phyloP scores from a whole-genome alignment of 192 early-diverging fungal species.

The Umbelopsis isabellina region DNA sequence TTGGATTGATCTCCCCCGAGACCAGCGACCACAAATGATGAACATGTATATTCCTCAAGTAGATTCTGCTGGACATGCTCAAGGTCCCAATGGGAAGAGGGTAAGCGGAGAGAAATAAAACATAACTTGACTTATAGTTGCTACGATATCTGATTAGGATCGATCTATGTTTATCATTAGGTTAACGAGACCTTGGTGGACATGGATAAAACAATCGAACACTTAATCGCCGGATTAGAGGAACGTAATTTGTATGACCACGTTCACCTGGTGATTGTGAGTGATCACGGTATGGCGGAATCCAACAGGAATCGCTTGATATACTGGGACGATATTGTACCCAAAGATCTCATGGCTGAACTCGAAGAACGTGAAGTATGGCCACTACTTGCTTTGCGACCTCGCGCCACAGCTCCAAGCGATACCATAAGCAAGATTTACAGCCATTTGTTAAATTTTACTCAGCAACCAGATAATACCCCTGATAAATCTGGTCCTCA shows the following conservation, averaged over 20 bases:
- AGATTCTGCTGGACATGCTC: constrained; percentile 75
- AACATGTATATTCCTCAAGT: constrained; percentile 82
- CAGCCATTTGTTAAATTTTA: constrained; percentile 45
- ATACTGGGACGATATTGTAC: constrained; percentile 68
- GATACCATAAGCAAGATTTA: constrained; percentile 56
- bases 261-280: constrained; percentile 68
- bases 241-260: constrained; percentile 59
- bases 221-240: constrained; percentile 59
- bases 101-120: constrained; percentile 56
- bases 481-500: constrained; percentile 28
- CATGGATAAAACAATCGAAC: constrained; percentile 65
- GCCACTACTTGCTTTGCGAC: constrained; percentile 67
- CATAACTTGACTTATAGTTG: neutral
- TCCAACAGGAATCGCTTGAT: constrained; percentile 54
- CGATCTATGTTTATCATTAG: constrained; percentile 2
- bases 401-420: constrained; percentile 40
- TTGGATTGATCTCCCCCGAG: constrained; percentile 81
- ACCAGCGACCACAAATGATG: constrained; percentile 73
- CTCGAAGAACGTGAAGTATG: constrained; percentile 61
- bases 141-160: neutral
- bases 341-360: constrained; percentile 38
- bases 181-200: constrained; percentile 59
- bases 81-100: constrained; percentile 65
- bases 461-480: constrained; percentile 43
- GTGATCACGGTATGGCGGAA: constrained; percentile 91